Base-by-base conservation (phyloP, 768 basidiomycete genomes). In the Podaxis pistillaris region DNA sequence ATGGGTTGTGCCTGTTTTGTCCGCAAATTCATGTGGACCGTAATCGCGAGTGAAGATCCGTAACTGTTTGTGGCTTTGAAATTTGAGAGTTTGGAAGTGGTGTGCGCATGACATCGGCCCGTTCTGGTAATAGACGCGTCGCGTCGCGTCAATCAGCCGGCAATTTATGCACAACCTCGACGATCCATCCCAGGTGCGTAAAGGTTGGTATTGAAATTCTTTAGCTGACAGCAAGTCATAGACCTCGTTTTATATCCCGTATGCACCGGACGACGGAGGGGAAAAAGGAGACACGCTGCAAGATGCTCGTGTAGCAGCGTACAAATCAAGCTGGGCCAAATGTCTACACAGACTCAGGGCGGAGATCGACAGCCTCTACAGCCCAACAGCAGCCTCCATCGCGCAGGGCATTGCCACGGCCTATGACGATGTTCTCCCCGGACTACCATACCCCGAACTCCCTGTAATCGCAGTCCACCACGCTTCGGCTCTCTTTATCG, bases 261-360 rank as follows among this genome's bases (percentile, higher is more conserved):
- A 62, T 36, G 37, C 50, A 22, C 58, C 58, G 12, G 41, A 51
- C 19, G 36, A 56, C 13, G 56, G 53, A 4, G 9, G 46, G 3
- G 47, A 61, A 44, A 4, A 19, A 4, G 24, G 30, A 6, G 15
- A 40, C 13, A 51, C n/a, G 0, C 50, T 58, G 4, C 51, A 61
- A 22, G 51, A 66, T 2, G 50, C 47, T 2, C 79, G 86, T 26
- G 73, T 87, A 54, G 67, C 77, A 52, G 83, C 82, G 4, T 91
- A 90, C 70, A 80, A 69, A 55, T 68, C 66, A 1, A 83, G 84
- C 1, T 91, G 89, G 89, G 74, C 66, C 58, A 85, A 79, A 63
- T 89, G 88, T 69, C 72, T 88, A 30, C 69, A 74, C 8, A 80
- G 82, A 17, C 73, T 88, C 19, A 83, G 85, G 75, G 87, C 89